Base-by-base conservation (phyloP, 2,329 filamentous ascomycete genomes). In the Ustilaginoidea virens region DNA sequence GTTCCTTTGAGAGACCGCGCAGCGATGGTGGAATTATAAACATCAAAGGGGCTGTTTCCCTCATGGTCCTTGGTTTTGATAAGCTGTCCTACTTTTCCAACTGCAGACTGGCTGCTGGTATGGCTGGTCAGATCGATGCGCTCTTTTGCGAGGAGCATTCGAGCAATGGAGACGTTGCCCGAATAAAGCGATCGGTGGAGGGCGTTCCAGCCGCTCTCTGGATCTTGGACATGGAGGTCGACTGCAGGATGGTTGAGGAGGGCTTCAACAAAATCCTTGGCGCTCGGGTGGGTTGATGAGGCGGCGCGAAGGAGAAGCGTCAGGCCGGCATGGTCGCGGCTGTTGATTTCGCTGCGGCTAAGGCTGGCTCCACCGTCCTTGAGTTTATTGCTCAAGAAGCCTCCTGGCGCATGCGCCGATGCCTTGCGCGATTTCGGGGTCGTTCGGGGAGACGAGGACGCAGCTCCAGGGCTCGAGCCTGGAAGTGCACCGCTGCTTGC, bases 1-100 rank as follows among this genome's bases (percentile, higher is more conserved):
- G 45, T 47, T n/a, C 45, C 49, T 32, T 66, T 65, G 11, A 83
- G 49, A n/a, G 69, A 71, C n/a, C 80, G 71, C 32, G 80, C 68
- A 28, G 78, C 76, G 41, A 94, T 90, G 1, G 83, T 93, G 22
- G 80, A 74, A 37, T 82, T 80, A 44, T 92, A 96, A 8, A 98
- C 58, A 49, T 96, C 90, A 40, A 96, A 87, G 0, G 90, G 87
- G 39, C 85, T 92, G 46, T 92, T 85, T 7, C 87, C 87, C 53
- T 96, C 90, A 33, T 80, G 74, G 45, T 98, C 90, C 51, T 96
- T 98, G 29, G 90, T 82, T 57, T 92, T 94, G 45, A 94, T 86
- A 23, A 96, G 58, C 17, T 76, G 77, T 7, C 77, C 75, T 18
- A 75, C 69, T 43, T 72, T 72, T 39, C 71, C 63, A 12, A 69